Conservation (phyloP, 2,329 filamentous ascomycete genomes). For the Colletotrichum tropicicola region DNA sequence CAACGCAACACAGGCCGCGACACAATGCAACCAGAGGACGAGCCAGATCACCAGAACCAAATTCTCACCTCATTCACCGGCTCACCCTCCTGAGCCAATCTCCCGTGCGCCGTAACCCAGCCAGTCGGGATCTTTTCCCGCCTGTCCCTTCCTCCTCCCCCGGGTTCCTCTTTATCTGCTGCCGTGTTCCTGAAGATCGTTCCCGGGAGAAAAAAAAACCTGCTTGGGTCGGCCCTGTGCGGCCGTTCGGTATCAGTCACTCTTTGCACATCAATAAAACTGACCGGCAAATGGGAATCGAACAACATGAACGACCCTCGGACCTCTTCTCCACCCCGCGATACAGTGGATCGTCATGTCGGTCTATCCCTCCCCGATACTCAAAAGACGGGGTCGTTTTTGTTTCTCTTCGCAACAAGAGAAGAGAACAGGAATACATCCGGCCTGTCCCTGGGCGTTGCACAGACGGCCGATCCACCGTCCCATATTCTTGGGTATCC, state of each 20-base stretch:
- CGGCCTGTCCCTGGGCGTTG: conserved; percentile 2
- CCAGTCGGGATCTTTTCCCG: not conserved
- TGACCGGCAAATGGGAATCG: not conserved
- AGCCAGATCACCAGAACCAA: not conserved
- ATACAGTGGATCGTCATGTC: conserved; percentile 19
- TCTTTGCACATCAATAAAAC: conserved; percentile 5
- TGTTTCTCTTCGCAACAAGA: conserved; percentile 17
- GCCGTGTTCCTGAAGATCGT: conserved; percentile 6
- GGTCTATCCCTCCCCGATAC: not conserved
- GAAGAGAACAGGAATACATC: conserved; percentile 19
- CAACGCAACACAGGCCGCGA: conserved; percentile 11
- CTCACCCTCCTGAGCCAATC: not conserved
- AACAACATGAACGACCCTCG: not conserved
- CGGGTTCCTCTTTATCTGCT: not conserved
- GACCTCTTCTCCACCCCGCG: conserved; percentile 4
- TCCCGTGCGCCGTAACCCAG: not conserved
- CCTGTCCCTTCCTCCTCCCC: no score
- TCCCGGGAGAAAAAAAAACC: not conserved
- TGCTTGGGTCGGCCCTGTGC: conserved; percentile 9
- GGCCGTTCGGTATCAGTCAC: conserved; percentile 18
- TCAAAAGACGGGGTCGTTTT: conserved; percentile 10
- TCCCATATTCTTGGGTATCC: conserved; percentile 4
- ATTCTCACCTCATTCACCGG: not conserved
- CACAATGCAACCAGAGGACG: not conserved
- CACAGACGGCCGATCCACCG: conserved; percentile 21